phyloP scores from a whole-genome alignment of 192 early-diverging fungal species.

The Coemansia interrupta region DNA sequence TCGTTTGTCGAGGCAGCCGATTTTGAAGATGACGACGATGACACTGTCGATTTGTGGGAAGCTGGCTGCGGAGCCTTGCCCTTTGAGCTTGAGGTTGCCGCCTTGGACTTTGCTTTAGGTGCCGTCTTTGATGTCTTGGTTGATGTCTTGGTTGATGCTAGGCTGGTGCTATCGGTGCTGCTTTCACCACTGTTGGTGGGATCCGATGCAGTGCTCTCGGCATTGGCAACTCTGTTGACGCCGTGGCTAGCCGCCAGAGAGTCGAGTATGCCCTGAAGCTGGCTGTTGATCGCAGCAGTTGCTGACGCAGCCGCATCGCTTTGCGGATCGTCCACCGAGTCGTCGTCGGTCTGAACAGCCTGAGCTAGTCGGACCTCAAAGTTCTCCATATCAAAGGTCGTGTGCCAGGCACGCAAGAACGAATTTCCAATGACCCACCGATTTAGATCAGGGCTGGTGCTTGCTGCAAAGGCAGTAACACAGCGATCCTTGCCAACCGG shows the following conservation, averaged over 20 bases:
- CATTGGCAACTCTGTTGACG: neutral
- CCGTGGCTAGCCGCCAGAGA: conserved; percentile 10
- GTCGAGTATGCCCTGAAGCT: conserved; percentile 20
- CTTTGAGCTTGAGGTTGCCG: neutral
- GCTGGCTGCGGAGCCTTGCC: neutral
- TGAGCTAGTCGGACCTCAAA: conserved; percentile 40
- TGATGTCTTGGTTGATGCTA: neutral
- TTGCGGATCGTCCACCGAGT: neutral
- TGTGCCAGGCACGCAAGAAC: conserved; percentile 52
- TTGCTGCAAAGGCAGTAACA: conserved; percentile 59
- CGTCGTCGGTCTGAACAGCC: conserved; percentile 22
- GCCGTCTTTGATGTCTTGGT: neutral
- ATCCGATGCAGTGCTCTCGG: neutral
- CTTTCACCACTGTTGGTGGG: neutral
- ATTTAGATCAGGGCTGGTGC: conserved; percentile 52
- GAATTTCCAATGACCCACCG: conserved; percentile 56
- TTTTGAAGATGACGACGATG: neutral
- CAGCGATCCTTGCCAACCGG: conserved; percentile 37
- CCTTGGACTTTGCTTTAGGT: neutral
- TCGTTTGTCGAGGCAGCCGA: neutral
- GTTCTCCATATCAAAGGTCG: conserved; percentile 41
- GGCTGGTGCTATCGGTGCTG: neutral
- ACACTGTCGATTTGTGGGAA: neutral
- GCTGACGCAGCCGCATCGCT: conserved; percentile 1
- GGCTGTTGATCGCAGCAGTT: conserved; percentile 13